phyloP scores from a whole-genome alignment of 805 yeast genomes.

The Debaryomyces hansenii region DNA sequence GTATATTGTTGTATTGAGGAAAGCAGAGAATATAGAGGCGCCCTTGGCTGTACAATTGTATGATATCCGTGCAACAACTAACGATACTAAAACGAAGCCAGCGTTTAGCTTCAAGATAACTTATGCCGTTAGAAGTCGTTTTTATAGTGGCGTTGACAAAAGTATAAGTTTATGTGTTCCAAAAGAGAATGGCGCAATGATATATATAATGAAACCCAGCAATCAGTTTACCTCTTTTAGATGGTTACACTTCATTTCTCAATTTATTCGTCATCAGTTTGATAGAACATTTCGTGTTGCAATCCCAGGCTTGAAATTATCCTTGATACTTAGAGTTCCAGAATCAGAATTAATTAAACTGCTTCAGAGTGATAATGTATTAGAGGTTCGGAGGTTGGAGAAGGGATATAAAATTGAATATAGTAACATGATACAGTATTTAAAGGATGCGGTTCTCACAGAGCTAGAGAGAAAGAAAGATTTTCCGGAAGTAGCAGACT shows the following conservation, averaged over 20 bases:
- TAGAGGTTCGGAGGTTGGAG: conserved; percentile 8
- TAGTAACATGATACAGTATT: conserved; percentile 32
- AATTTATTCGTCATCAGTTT: conserved; percentile 40
- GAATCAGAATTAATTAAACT: conserved; percentile 24
- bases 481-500: conserved; percentile 10
- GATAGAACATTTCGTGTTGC: conserved; percentile 30
- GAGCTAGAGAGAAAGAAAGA: conserved; percentile 21
- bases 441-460: conserved; percentile 36
- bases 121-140: conserved; percentile 33
- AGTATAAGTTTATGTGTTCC: conserved; percentile 54
- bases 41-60: conserved; percentile 69
- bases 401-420: conserved; percentile 24
- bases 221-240: conserved; percentile 53
- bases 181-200: conserved; percentile 17
- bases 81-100: conserved; percentile 19
- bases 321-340: conserved; percentile 51
- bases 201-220: conserved; percentile 58
- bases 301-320: conserved; percentile 47
- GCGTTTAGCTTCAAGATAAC: conserved; percentile 18
- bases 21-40: conserved; percentile 48
- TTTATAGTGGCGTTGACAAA: conserved; percentile 71
- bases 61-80: conserved; percentile 37
- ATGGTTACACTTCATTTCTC: conserved; percentile 64
- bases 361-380: conserved; percentile 10
- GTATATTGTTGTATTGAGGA: conserved; percentile 67